Conservation (phyloP, 2,329 filamentous ascomycete genomes). For the Stemphylium vesicarium region DNA sequence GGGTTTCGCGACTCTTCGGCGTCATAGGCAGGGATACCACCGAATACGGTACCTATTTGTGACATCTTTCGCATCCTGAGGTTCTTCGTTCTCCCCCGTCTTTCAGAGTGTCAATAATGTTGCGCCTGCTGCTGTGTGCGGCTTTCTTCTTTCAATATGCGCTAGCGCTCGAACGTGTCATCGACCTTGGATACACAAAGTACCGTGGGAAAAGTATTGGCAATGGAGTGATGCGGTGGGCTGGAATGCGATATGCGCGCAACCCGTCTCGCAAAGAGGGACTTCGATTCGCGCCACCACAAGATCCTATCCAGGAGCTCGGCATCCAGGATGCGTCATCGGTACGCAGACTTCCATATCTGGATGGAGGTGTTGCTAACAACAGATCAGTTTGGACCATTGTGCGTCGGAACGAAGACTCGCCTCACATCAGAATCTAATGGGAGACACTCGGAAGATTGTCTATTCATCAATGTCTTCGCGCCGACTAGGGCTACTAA, state of each 20-base stretch:
- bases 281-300: conserved; percentile 68
- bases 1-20: neutral
- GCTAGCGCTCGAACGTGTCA: conserved; percentile 50
- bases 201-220: conserved; percentile 64
- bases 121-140: conserved; percentile 29
- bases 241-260: conserved; percentile 74
- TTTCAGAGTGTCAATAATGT: conserved; percentile 19
- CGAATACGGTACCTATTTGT: neutral
- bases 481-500: conserved; percentile 45
- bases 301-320: conserved; percentile 61
- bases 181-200: conserved; percentile 70
- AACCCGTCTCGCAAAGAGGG: conserved; percentile 40
- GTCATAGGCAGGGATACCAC: neutral
- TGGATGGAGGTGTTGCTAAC: conserved; percentile 11
- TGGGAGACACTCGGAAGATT: conserved; percentile 46
- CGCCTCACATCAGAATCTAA: conserved; percentile 36
- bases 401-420: conserved; percentile 40
- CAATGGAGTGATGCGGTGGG: conserved; percentile 71
- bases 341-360: conserved; percentile 17
- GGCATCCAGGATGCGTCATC: conserved; percentile 58
- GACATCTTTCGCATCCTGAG: neutral
- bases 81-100: neutral
- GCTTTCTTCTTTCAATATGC: conserved; percentile 31
- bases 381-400: conserved; percentile 36
- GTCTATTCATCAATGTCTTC: conserved; percentile 50